Conservation (phyloP, 2,329 filamentous ascomycete genomes). For the Chlorencoelia australis region DNA sequence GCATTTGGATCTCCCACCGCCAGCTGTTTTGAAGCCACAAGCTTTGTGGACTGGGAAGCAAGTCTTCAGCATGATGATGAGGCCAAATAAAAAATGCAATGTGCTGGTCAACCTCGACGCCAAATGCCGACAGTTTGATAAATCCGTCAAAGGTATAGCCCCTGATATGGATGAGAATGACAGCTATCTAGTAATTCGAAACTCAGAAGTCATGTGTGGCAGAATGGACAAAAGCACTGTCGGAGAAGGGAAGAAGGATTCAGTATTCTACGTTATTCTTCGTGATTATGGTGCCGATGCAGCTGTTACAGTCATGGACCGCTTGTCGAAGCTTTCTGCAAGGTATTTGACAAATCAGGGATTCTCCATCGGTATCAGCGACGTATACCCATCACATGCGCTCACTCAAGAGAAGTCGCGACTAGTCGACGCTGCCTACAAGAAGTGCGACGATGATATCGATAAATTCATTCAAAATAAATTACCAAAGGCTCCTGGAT, state of each 20-base stretch:
- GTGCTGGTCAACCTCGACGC: slow-evolving; percentile 89
- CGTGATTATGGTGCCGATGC: slow-evolving; percentile 88
- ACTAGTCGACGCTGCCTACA: slow-evolving; percentile 70
- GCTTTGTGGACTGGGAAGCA: slow-evolving; percentile 95
- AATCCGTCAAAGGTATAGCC: slow-evolving; percentile 19
- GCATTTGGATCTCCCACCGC: slow-evolving; percentile 75
- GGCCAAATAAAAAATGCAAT: slow-evolving; percentile 72
- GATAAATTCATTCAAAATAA: slow-evolving; percentile 69
- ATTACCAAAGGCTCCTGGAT: slow-evolving; percentile 77
- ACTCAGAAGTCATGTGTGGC: slow-evolving; percentile 96
- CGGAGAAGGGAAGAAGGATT: slow-evolving; percentile 96
- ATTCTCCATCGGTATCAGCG: slow-evolving; percentile 92
- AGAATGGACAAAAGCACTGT: slow-evolving; percentile 97
- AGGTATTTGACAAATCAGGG: slow-evolving; percentile 81
- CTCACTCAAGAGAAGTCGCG: slow-evolving; percentile 64
- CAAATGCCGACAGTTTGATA: slow-evolving; percentile 69
- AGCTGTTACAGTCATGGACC: slow-evolving; percentile 86
- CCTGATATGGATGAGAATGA: slow-evolving; percentile 76
- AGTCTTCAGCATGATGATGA: slow-evolving; percentile 83
- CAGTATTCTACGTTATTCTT: slow-evolving; percentile 92
- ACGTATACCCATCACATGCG: slow-evolving; percentile 73
- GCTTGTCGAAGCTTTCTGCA: slow-evolving; percentile 82
- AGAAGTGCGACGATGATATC: slow-evolving; percentile 74
- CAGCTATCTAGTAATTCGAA: slow-evolving; percentile 83
- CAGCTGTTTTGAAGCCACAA: slow-evolving; percentile 75